These are phyloP conservation scores for Russula sp. DNA, from an alignment of 768 basidiomycete species.

Conservation along the genomic window DNA sequence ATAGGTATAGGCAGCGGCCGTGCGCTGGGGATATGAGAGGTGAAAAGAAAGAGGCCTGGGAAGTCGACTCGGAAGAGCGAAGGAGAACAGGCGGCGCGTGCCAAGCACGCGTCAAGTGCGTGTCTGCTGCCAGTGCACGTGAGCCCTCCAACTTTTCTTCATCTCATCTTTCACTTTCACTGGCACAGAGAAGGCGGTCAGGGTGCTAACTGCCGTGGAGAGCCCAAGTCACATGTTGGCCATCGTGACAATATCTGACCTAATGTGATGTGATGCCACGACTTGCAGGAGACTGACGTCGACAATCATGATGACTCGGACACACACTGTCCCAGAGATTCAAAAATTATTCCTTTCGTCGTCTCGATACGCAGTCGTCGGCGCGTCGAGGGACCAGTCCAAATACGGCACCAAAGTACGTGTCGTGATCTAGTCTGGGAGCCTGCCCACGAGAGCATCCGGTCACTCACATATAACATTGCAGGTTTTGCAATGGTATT, in stretches of 20 bases:
- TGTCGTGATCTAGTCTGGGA: background rate
- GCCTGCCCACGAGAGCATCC: background rate
- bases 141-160: background rate
- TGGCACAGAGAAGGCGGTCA: background rate
- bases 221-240: background rate
- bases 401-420: constrained; percentile 75
- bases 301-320: constrained; percentile 18
- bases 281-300: background rate
- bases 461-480: background rate
- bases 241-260: background rate
- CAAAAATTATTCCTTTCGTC: constrained; percentile 53
- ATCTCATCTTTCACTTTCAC: background rate
- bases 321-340: constrained; percentile 35
- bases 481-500: constrained; percentile 77
- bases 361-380: constrained; percentile 68
- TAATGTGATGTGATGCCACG: background rate
- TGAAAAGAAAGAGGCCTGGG: background rate
- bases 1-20: constrained; percentile 13
- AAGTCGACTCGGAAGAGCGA: background rate
- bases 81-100: constrained; percentile 6
- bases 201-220: background rate
- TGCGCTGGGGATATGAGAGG: constrained; percentile 9
- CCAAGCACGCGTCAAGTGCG: constrained; percentile 27
- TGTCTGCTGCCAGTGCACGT: constrained; percentile 5
- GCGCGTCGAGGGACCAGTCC: constrained; percentile 70